A percentile compares a stretch with the other conserved stretches of the same genome.
Evolutionary conservation across 192 early-diverging fungal species (phyloP).

Genomic region (Mortierella alpina): DNA sequence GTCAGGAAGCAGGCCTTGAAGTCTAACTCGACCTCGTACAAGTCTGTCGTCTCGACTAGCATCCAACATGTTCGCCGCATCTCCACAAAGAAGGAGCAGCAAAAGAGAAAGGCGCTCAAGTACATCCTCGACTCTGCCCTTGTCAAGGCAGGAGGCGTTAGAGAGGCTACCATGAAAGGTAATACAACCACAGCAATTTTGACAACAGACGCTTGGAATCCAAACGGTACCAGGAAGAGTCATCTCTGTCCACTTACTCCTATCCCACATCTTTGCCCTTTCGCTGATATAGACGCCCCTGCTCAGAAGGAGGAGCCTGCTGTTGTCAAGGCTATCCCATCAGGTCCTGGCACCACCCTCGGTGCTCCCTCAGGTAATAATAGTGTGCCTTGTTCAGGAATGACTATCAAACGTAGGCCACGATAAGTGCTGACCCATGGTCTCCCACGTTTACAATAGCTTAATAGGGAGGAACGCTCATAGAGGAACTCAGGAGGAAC

Average conservation of each 20-base stretch:
- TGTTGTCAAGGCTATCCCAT: slow-evolving; percentile 50
- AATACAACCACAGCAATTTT: slow-evolving; percentile 1
- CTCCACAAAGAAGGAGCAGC: slow-evolving; percentile 53
- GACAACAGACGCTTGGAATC: too few species aligned
- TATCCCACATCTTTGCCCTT: neutral
- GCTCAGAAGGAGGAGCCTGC: slow-evolving; percentile 31
- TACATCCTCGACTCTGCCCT: slow-evolving; percentile 36
- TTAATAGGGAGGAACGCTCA: neutral
- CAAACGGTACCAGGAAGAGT: neutral
- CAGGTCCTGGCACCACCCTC: slow-evolving; percentile 43
- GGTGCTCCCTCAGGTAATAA: slow-evolving; percentile 50
- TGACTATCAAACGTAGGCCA: neutral
- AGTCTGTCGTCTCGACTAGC: slow-evolving; percentile 44
- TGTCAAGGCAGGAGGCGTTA: slow-evolving; percentile 48
- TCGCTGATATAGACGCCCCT: slow-evolving; percentile 22
- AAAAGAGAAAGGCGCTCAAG: slow-evolving; percentile 35
- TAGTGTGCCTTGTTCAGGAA: neutral
- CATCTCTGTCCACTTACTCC: neutral
- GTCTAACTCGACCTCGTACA: slow-evolving; percentile 49
- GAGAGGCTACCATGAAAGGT: slow-evolving; percentile 53
- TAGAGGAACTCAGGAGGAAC: neutral
- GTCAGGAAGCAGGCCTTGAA: slow-evolving; percentile 54
- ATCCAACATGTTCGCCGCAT: slow-evolving; percentile 52
- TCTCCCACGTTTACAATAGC: neutral
- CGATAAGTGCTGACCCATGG: neutral